Evolutionary conservation across 805 yeast genomes (phyloP), one percentile per base, ranked within the genome.

Genomic region (Candida sphagnicola): DNA sequence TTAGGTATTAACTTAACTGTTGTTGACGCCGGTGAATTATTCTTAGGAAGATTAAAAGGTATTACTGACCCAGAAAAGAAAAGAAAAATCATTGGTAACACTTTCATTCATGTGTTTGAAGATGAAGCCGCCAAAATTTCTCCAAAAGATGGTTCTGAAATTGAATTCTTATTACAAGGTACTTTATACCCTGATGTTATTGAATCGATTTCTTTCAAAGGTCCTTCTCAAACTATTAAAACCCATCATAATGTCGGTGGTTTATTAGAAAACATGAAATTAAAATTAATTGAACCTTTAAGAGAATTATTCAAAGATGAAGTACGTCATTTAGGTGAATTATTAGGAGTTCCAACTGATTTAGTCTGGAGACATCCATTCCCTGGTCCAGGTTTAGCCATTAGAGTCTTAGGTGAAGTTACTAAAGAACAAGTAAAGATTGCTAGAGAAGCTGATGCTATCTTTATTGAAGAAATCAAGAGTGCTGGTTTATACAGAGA

Each of bases 301-400:
- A 85, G 99, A 70, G 99, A 93, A 75, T 78, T 93, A 57, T 93
- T 93, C 79, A 93, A 93, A 72, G 99, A 93, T 65, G 99, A 93
- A 76, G 99, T 93, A 42, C 88, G 99, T 69, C 86, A 83, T 54
- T 74, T 93, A 52, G 99, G 99, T 69, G 87, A 88, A 72, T 70
- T 93, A 38, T 72, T 93, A 71, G 96, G 96, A 36, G 91, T 93
- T 54, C 95, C 97, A 25, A 93, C 87, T 59, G 98, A 93, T 54
- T 77, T 93, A 53, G 98, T 93, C 51, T 91, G 98, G 98, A 87
- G 99, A 77, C 99, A 93, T 64, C 99, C 99, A 41, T 93, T 93
- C 95, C 99, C 99, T 56, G 99, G 99, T 62, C 99, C 99, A 63
- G 99, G 99, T 74, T 85, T 93, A 61, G 99, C 97, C 53, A 93